Evolutionary conservation across 352 stramenopile genomes (phyloP).

Genomic region (Globisporangium abappressorium): DNA sequence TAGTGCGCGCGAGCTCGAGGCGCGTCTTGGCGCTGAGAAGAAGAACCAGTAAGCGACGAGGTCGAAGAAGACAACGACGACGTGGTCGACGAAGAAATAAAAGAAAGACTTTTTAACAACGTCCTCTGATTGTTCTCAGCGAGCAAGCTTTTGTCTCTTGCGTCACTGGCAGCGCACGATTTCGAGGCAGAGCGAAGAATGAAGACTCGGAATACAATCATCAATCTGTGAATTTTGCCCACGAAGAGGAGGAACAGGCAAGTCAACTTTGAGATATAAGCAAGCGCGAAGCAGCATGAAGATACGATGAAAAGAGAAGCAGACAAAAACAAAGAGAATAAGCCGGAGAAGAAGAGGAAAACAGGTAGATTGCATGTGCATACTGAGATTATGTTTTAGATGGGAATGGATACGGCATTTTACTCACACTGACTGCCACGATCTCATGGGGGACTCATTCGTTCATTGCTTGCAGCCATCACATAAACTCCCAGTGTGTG

Average conservation of each 20-base stretch:
- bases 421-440: neutral
- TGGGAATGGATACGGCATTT: neutral
- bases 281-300: neutral
- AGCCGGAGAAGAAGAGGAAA: conserved; percentile 3
- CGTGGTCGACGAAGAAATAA: conserved; percentile 9
- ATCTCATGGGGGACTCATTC: neutral
- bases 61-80: neutral
- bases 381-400: conserved; percentile 8
- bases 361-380: conserved; percentile 12
- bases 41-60: conserved; percentile 42
- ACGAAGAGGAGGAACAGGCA: neutral
- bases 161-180: conserved; percentile 10
- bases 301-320: neutral
- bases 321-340: neutral
- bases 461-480: too few species aligned
- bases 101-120: conserved; percentile 5
- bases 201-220: neutral
- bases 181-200: neutral
- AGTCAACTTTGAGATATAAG: neutral
- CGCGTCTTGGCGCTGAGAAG: conserved; percentile 51
- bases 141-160: neutral
- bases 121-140: neutral
- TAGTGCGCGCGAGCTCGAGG: conserved; percentile 62
- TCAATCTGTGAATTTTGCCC: neutral
- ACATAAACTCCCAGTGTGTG: too few species aligned